Percentiles rank a stretch among this genome's conserved stretches.
phyloP scores from a whole-genome alignment of 2,329 filamentous ascomycete species.

The Escovopsis sp. region DNA sequence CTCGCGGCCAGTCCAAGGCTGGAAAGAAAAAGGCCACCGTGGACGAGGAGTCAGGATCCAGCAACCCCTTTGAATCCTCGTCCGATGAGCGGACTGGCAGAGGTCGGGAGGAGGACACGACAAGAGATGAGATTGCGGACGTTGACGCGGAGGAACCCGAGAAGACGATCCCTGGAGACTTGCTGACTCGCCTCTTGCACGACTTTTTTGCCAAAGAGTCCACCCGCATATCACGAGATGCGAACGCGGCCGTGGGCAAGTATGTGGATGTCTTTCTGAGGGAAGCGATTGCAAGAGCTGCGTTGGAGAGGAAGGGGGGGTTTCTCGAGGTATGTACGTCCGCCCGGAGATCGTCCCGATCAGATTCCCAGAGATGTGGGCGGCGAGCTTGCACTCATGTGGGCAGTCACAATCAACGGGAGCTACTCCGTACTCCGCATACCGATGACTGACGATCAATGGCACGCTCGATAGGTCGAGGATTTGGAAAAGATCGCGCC shows the following conservation, averaged over 20 bases:
- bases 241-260: constrained; percentile 60
- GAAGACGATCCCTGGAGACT: constrained; percentile 49
- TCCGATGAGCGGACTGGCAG: constrained; percentile 14
- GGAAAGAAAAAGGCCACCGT: constrained; percentile 11
- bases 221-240: constrained; percentile 62
- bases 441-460: not conserved
- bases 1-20: constrained; percentile 22
- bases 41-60: constrained; percentile 13
- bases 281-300: constrained; percentile 70
- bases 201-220: constrained; percentile 59
- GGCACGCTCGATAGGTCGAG: constrained; percentile 43
- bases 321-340: constrained; percentile 56
- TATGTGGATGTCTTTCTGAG: constrained; percentile 87
- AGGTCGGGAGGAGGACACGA: constrained; percentile 8
- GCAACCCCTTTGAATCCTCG: constrained; percentile 21
- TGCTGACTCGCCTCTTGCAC: constrained; percentile 64
- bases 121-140: constrained; percentile 4
- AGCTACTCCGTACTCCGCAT: not conserved
- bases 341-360: too few species aligned
- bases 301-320: constrained; percentile 51
- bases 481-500: constrained; percentile 80
- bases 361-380: too few species aligned
- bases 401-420: too few species aligned
- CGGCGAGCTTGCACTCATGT: too few species aligned
- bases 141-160: constrained; percentile 22